Evolutionary conservation across 2,329 filamentous ascomycete genomes (phyloP).

Genomic region (Thelonectria olida): DNA sequence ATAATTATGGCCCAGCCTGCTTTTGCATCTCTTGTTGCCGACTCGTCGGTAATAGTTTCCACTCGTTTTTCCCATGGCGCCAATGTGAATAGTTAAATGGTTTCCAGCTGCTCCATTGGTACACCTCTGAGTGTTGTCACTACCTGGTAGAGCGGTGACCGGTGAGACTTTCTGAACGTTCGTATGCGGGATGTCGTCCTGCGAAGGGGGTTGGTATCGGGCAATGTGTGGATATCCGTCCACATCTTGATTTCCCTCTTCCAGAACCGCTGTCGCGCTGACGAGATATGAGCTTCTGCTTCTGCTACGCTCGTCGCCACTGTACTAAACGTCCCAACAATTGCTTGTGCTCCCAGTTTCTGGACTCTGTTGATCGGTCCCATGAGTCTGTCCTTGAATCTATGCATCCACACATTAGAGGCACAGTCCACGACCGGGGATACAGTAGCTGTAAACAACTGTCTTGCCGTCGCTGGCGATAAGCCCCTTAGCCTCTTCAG

Average conservation of each 20-base stretch:
- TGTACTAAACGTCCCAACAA: constrained; percentile 27
- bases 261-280: constrained; percentile 24
- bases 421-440: constrained; percentile 37
- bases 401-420: constrained; percentile 37
- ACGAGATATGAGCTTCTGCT: constrained; percentile 31
- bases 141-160: not conserved
- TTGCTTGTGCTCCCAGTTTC: constrained; percentile 25
- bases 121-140: not conserved
- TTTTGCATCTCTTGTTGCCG: not conserved
- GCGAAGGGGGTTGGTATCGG: not conserved
- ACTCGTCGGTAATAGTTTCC: not conserved
- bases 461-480: constrained; percentile 31
- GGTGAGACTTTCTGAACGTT: not conserved
- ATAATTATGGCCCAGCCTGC: not conserved
- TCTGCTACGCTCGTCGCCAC: constrained; percentile 31
- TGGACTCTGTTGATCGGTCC: constrained; percentile 18
- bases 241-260: constrained; percentile 23
- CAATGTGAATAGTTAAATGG: not conserved
- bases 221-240: constrained; percentile 4
- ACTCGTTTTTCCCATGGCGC: not conserved
- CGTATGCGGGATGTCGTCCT: not conserved
- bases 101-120: not conserved
- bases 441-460: constrained; percentile 36
- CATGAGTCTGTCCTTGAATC: constrained; percentile 25
- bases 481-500: constrained; percentile 30